phyloP scores from a whole-genome alignment of 2,329 filamentous ascomycete species.

The Sporothrix mexicana region DNA sequence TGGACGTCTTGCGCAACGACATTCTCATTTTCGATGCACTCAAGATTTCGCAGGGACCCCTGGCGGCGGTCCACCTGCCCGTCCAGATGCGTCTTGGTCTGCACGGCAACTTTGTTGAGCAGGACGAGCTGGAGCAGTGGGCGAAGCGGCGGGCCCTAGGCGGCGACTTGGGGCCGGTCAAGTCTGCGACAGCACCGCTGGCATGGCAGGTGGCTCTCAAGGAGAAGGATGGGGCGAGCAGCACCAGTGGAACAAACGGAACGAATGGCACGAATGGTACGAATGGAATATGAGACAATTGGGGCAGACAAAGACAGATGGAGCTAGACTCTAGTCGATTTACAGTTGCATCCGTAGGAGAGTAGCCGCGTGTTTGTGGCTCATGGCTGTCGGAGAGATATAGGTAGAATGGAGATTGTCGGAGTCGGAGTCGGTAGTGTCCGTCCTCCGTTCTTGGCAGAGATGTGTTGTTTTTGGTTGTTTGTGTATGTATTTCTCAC shows the following conservation, averaged over 20 bases:
- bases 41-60: slow-evolving; percentile 47
- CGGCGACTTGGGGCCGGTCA: slow-evolving; percentile 50
- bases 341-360: neutral
- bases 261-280: neutral
- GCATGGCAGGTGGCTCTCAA: slow-evolving; percentile 46
- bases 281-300: slow-evolving; percentile 13
- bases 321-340: neutral
- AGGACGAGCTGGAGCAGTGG: slow-evolving; percentile 53
- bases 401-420: neutral
- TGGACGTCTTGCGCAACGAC: slow-evolving; percentile 53
- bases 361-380: neutral
- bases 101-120: slow-evolving; percentile 53
- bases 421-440: neutral
- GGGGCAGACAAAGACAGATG: neutral
- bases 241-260: slow-evolving; percentile 11
- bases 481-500: neutral
- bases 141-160: slow-evolving; percentile 43
- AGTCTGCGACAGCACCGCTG: slow-evolving; percentile 46
- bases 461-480: neutral
- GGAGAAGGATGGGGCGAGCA: neutral
- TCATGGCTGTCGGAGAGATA: neutral
- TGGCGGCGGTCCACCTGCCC: slow-evolving; percentile 51
- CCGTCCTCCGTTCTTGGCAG: neutral
- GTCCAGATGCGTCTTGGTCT: slow-evolving; percentile 50
- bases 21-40: slow-evolving; percentile 53